Percentiles rank a stretch among this genome's conserved stretches.
These are phyloP conservation scores for Botrytis aclada DNA, from an alignment of 2,329 filamentous ascomycete species.

Conservation along the genomic window DNA sequence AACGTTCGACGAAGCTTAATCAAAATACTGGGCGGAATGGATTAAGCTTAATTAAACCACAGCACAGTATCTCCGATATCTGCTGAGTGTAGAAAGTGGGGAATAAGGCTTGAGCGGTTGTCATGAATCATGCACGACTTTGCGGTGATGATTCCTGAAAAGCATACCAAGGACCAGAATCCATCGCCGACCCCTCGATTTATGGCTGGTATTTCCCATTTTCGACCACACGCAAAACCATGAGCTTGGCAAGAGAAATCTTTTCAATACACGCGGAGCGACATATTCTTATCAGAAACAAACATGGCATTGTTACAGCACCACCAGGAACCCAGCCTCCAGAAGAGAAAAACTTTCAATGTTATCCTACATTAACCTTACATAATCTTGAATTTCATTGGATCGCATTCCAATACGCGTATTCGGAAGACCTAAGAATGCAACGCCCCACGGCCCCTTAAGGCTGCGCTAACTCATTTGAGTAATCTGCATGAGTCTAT, in stretches of 20 bases:
- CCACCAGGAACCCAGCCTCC: background rate
- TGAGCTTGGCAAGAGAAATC: background rate
- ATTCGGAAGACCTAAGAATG: background rate
- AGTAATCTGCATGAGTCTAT: background rate
- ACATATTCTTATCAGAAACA: background rate
- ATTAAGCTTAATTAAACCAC: background rate
- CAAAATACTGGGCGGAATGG: no score
- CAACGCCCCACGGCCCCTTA: background rate
- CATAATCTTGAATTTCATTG: background rate
- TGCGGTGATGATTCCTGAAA: background rate
- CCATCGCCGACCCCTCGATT: background rate
- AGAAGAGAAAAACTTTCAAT: background rate
- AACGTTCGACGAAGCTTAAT: background rate
- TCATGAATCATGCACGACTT: background rate
- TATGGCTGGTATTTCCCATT: background rate
- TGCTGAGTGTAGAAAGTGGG: no score
- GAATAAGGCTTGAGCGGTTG: background rate
- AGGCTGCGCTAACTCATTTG: background rate
- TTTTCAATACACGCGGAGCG: background rate
- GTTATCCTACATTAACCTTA: background rate
- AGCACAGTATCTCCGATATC: background rate
- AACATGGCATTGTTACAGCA: background rate
- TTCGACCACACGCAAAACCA: background rate
- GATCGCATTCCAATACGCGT: background rate
- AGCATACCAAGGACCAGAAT: background rate